A percentile compares a stretch with the other conserved stretches of the same genome.
Conservation (phyloP, 2,329 filamentous ascomycete genomes). For the Aspergillus flavus region DNA sequence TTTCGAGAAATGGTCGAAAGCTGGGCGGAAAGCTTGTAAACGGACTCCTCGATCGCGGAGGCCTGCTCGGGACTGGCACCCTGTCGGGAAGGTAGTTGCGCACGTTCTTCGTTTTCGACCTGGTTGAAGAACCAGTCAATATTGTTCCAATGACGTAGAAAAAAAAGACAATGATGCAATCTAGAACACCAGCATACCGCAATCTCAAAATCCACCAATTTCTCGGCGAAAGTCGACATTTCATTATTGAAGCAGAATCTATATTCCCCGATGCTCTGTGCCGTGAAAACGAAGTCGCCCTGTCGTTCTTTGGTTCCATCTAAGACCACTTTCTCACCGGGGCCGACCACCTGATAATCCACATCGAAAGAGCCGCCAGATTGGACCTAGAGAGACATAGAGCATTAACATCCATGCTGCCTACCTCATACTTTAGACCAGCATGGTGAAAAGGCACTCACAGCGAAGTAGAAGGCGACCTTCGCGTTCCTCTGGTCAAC, state of each 20-base stretch:
- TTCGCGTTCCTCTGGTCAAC: slow-evolving; percentile 80
- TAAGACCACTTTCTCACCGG: slow-evolving; percentile 77
- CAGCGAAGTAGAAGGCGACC: slow-evolving; percentile 98
- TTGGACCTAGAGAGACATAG: slow-evolving; percentile 72
- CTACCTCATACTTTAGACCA: background rate
- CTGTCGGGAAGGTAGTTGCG: slow-evolving; percentile 83
- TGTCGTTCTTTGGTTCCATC: slow-evolving; percentile 89
- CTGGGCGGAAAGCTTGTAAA: slow-evolving; percentile 91
- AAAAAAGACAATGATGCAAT: slow-evolving; percentile 5
- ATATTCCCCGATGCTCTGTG: slow-evolving; percentile 84
- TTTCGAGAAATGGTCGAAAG: slow-evolving; percentile 93
- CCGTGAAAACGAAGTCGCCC: slow-evolving; percentile 97
- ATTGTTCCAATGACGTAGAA: background rate
- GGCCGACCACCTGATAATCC: slow-evolving; percentile 85
- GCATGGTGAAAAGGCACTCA: slow-evolving; percentile 53
- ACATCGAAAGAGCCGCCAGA: slow-evolving; percentile 97
- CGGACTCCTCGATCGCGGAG: slow-evolving; percentile 83
- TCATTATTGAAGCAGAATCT: slow-evolving; percentile 98
- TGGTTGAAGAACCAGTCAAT: slow-evolving; percentile 38
- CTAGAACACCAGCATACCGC: slow-evolving; percentile 61
- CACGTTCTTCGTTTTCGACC: slow-evolving; percentile 88
- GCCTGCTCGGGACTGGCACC: slow-evolving; percentile 89
- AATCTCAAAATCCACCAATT: slow-evolving; percentile 97
- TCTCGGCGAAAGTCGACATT: slow-evolving; percentile 97
- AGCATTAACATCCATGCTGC: background rate